Base-by-base conservation (phyloP, 2,329 filamentous ascomycete species). In the Penicillium expansum region DNA sequence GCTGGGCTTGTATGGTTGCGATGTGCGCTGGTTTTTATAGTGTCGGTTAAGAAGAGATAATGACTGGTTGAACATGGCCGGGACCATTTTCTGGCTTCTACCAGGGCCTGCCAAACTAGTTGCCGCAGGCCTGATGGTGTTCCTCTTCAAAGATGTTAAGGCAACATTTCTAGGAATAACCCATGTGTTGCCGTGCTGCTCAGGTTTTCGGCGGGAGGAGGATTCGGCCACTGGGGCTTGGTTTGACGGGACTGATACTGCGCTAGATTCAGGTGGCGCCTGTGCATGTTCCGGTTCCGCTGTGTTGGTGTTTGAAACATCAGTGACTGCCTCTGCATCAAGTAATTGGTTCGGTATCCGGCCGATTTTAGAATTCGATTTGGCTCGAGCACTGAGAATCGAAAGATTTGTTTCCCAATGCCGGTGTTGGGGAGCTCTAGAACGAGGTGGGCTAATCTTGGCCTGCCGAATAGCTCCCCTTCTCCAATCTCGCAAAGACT, bases 401-500 rank as follows among this genome's bases (percentile, higher is more conserved):
- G 65, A 61, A 45, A 63, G 60, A 49, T 62, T 61, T 39, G 62
- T 61, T 41, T 48, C 41, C 35, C 66, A 56, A 50, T 71, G 61
- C 48, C 63, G 66, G 47, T 66, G 61, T 30, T 59, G 65, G n/a
- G 54, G 60, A 55, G 56, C 56, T 48, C 55, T 66, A 24, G 62
- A 18, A 52, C 45, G 62, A 30, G 61, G 53, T 29, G 45, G 57
- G 43, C 59, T 55, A 44, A 66, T 57, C 22, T 60, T 67, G 1
- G 63, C 64, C 55, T 71, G 72, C 22, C 60, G 64, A 42, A 80
- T 72, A 18, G 61, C 69, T 18, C 83, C 83, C 35, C 69, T 68
- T 61, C 71, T 78, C 84, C 84, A 86, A 55, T 79, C 73, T 44
- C 67, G 71, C 49, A 86, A 71, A 3, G 76, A 74, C 32, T 66